Evolutionary conservation across 805 yeast genomes (phyloP), one percentile per base, ranked within the genome.

Genomic region (Myxozyma lipomycoides): DNA sequence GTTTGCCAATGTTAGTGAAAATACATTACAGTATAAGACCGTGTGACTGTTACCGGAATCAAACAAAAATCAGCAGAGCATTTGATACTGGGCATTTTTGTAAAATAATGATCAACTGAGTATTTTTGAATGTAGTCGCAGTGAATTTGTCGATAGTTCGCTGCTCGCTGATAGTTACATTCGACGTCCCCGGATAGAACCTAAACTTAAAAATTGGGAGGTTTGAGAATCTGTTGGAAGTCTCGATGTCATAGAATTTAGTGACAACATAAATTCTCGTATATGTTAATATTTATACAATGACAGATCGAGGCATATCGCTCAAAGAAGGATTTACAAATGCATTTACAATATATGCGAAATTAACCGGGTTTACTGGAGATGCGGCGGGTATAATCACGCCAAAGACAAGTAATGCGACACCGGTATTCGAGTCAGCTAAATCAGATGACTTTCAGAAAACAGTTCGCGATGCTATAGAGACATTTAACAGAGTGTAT

Each of bases 41-140:
- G 28, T 3, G 18, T 25, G 9, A 7, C 3, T 34, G 84, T 52
- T 69, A 79, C 83, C 43, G 96, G 96, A 50, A 88, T 81, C 61
- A 88, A 72, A 62, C 96, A 88, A 19, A 88, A 79, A 62, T 89
- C 96, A 1, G 95, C 96, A 39, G 86, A 72, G 69, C 95, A 87
- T 25, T 53, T 53, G 2, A 53, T 22, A 7, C 18, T 6, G 22
- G 38, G 40, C 48, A 45, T 52, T 17, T 28, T 28, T 28, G 12
- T 28, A 9, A 28, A 9, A 28, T 12, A 28, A 28, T n/a, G n/a
- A n/a, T n/a, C n/a, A n/a, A n/a, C n/a, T n/a, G n/a, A n/a, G n/a
- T n/a, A n/a, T n/a, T n/a, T n/a, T n/a, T n/a, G n/a, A n/a, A n/a
- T n/a, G n/a, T n/a, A n/a, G n/a, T n/a, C n/a, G n/a, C n/a, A n/a